Percentiles rank a stretch among this genome's conserved stretches.
Conservation (phyloP, 192 early-diverging fungal genomes). For the Obelidium mucronatum region DNA sequence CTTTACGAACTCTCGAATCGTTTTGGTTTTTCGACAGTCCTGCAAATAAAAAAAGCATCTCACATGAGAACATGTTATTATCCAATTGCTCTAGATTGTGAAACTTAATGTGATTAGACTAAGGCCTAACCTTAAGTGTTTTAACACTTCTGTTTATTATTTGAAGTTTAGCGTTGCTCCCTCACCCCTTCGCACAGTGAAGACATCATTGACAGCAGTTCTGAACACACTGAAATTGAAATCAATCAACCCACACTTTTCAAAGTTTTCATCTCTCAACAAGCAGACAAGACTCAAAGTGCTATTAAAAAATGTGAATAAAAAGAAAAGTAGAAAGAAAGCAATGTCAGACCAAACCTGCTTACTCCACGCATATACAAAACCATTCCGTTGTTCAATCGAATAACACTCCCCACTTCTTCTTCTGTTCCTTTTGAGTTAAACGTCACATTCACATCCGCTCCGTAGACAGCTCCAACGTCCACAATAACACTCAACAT, state of each 20-base stretch:
- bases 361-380: conserved; percentile 81
- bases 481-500: conserved; percentile 95
- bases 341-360: no score
- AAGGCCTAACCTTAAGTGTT: no score
- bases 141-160: no score
- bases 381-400: conserved; percentile 79
- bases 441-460: background rate
- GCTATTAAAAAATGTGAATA: no score
- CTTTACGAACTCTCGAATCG: no score
- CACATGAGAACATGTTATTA: no score
- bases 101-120: no score
- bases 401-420: conserved; percentile 62
- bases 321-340: background rate
- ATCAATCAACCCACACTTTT: conserved; percentile 84
- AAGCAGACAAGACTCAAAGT: conserved; percentile 79
- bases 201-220: conserved; percentile 82
- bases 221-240: conserved; percentile 87
- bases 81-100: no score
- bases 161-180: background rate
- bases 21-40: no score
- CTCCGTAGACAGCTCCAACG: conserved; percentile 76
- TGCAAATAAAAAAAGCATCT: no score
- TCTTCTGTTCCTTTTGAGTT: conserved; percentile 21
- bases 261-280: conserved; percentile 81
- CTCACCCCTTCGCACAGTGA: conserved; percentile 52